phyloP scores from a whole-genome alignment of 2,329 filamentous ascomycete genomes.

The Daldinia sp. region DNA sequence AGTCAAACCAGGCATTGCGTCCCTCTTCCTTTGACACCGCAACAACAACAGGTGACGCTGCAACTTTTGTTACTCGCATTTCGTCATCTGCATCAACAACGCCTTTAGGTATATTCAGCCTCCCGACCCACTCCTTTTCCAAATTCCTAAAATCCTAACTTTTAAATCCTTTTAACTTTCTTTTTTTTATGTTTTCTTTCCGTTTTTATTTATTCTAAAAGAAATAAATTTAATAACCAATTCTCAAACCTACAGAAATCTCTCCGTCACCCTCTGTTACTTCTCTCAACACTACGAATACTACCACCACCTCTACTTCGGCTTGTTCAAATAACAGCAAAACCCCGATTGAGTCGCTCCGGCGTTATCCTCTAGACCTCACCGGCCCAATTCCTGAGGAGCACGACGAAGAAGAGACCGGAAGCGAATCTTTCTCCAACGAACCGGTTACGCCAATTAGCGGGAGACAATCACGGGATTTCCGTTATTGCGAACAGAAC shows the following conservation, averaged over 20 bases:
- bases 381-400: constrained; percentile 67
- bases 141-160: background rate
- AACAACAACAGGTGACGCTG: constrained; percentile 16
- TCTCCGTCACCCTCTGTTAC: constrained; percentile 30
- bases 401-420: constrained; percentile 68
- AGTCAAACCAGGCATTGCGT: constrained; percentile 21
- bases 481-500: constrained; percentile 59
- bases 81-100: constrained; percentile 33
- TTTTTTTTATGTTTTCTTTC: too few species aligned
- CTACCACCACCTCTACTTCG: constrained; percentile 52
- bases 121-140: constrained; percentile 13
- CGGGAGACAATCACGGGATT: constrained; percentile 67
- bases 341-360: constrained; percentile 55
- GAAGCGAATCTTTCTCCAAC: constrained; percentile 66
- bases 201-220: background rate
- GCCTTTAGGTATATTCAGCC: constrained; percentile 39
- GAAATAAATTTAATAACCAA: constrained; percentile 31
- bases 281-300: constrained; percentile 9
- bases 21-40: constrained; percentile 23
- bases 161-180: background rate
- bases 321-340: constrained; percentile 27
- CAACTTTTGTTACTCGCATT: constrained; percentile 28
- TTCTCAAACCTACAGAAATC: constrained; percentile 34
- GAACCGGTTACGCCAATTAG: constrained; percentile 73
- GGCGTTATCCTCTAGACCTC: constrained; percentile 63